Evolutionary conservation across 73 alveolate genomes (phyloP).

Genomic region (Blepharisma japonicum): DNA sequence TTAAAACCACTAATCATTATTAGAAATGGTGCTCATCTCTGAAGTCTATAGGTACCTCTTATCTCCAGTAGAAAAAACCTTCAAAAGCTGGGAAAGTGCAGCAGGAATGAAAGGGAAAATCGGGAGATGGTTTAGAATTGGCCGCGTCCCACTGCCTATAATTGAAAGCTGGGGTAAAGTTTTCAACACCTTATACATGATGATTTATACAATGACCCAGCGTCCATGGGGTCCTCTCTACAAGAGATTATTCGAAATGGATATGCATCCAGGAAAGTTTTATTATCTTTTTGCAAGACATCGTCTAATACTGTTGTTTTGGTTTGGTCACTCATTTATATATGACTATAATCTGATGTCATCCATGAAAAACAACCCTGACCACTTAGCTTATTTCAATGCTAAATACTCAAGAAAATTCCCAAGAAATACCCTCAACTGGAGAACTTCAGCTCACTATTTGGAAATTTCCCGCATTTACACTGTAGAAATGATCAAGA

Average conservation of each 20-base stretch:
- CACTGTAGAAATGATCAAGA: conserved; percentile 27
- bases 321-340: conserved; percentile 16
- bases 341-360: background rate
- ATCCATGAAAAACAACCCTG: background rate
- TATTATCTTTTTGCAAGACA: background rate
- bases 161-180: conserved; percentile 11
- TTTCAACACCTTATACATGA: conserved; percentile 3
- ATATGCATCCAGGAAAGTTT: conserved; percentile 31
- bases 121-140: conserved; percentile 30
- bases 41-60: conserved; percentile 28
- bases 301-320: background rate
- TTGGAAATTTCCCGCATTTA: conserved; percentile 23
- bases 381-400: background rate
- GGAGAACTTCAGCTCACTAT: conserved; percentile 34
- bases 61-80: conserved; percentile 14
- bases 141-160: background rate
- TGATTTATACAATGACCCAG: conserved; percentile 1
- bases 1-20: background rate
- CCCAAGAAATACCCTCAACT: conserved; percentile 23
- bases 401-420: background rate
- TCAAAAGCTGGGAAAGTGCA: conserved; percentile 21
- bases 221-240: conserved; percentile 35
- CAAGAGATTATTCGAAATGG: conserved; percentile 28
- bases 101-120: conserved; percentile 22
- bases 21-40: conserved; percentile 27